Evolutionary conservation across 192 early-diverging fungal genomes (phyloP), one percentile per base, ranked within the genome.

Genomic region (Linnemannia exigua): DNA sequence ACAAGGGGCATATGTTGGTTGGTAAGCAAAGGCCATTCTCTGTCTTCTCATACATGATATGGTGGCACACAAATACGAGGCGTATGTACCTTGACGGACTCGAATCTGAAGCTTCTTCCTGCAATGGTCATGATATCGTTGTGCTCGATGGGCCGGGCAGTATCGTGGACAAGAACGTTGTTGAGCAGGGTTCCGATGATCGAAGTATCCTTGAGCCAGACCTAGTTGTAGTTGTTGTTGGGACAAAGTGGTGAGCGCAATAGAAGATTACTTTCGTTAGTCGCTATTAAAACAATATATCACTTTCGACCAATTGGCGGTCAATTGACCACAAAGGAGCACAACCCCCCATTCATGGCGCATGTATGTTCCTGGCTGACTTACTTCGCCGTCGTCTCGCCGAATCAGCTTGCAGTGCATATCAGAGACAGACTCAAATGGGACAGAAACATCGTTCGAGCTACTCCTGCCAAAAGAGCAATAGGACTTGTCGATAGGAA

Each of bases 401-500:
- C 77, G 72, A 52, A 85, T 85, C 25, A 85, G 48, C 35, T 79
- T 76, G 69, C 83, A 85, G 52, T 85, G 83, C 31, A 74, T 37
- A 17, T 85, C 83, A 22, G 83, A 85, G 38, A 79, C 83, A 25
- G 52, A 35, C 3, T 85, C 83, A 50, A 85, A 75, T 33, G 79
- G 83, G 5, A 85, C 77, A 25, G 77, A 67, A 54, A 85, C 50
- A 58, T 85, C 83, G 35, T 85, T 85, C 3, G 69, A 22, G 33
- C 66, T 38, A 22, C 37, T 79, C 31, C 77, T 52, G 9, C 83
- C 83, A 75, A 85, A 85, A 35, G 83, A 76, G n/a, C 77, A 79
- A 46, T 79, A 79, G 0, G 83, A 79, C 69, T 85, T 85, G 77
- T 85, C 73, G 22, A 85, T 79, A n/a, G 83, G 83, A 36, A 79